Conservation (phyloP, 345 rosid species). For the Laguncularia racemosa region DNA sequence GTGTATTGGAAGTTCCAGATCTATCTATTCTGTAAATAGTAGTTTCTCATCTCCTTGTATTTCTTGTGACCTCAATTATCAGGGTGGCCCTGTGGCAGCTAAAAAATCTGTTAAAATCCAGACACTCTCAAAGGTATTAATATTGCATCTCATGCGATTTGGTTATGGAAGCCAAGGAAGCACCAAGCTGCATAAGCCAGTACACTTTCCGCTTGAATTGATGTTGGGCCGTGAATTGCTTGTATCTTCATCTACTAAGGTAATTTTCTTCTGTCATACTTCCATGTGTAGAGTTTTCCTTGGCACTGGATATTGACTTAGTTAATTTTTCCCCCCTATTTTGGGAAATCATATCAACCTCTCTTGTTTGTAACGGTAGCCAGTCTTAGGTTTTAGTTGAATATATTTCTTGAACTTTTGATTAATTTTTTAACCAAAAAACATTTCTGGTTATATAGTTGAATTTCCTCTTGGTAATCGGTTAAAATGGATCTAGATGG, state of each 20-base stretch:
- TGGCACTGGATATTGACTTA: background rate
- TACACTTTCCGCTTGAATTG: slow-evolving; percentile 79
- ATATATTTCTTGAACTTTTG: too few relatives aligned
- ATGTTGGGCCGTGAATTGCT: slow-evolving; percentile 60
- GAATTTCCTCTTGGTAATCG: too few relatives aligned
- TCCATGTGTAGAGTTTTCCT: background rate
- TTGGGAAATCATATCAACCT: background rate
- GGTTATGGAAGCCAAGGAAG: slow-evolving; percentile 90
- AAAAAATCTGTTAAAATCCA: slow-evolving; percentile 75
- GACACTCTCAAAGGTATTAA: slow-evolving; percentile 78
- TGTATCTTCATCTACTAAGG: slow-evolving; percentile 60
- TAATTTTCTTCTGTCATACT: slow-evolving; percentile 10
- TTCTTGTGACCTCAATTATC: slow-evolving; percentile 11
- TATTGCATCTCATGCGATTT: slow-evolving; percentile 91
- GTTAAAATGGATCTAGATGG: too few relatives aligned
- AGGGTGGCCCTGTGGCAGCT: slow-evolving; percentile 82
- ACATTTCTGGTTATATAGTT: too few relatives aligned
- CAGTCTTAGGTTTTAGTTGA: too few relatives aligned
- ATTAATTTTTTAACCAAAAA: too few relatives aligned
- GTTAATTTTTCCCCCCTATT: too few relatives aligned
- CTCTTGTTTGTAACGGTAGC: too few relatives aligned
- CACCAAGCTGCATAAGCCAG: slow-evolving; percentile 77
- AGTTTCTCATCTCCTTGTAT: too few relatives aligned
- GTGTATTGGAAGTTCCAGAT: too few relatives aligned
- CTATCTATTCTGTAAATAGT: too few relatives aligned